Base-by-base conservation (phyloP, 129 eudicot species). In the Escallonia herrerae region DNA sequence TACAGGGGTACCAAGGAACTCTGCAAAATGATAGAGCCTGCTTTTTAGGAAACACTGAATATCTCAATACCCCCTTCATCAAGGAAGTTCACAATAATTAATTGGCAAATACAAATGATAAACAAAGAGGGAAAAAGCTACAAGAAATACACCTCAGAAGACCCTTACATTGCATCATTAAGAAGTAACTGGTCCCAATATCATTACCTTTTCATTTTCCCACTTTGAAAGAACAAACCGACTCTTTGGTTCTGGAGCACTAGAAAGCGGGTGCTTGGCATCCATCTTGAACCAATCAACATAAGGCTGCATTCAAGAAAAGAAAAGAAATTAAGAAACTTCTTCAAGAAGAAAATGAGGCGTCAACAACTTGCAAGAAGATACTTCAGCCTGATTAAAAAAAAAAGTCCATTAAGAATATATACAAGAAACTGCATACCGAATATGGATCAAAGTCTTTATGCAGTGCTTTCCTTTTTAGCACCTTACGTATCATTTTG, bases 241-340 rank as follows among this genome's bases (percentile, higher is more conserved):
- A 52, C 99, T 81, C 75, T 94, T 94, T 43, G 99, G 99, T 79
- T 94, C 99, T 56, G 97, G 97, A 13, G 99, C 99, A 86, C 77
- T 81, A 40, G 99, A 89, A 39, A 94, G 74, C 49, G 99, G 97
- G 74, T 94, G 97, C 60, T 78, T 80, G 47, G 91, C 84, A 75
- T 94, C 95, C 93, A 90, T 84, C 8, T 75, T 55, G 77, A 94
- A 89, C 95, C 93, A 94, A 72, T 94, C 99, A 77, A 86, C 84
- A 76, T 78, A 89, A 61, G 84, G 77, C 99, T 94, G 89, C 90
- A 87, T 39, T 58, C 47, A 74, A 10, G 13, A 33, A 55, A 57
- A 12, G 40, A 5, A 62, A 15, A 4, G n/a, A n/a, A 37, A 48
- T 65, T 43, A 72, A n/a, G 50, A 41, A 44, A 46, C 43, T 43